Evolutionary conservation across 257 asterid species (phyloP).

Genomic region (Solanum paucissectum): DNA sequence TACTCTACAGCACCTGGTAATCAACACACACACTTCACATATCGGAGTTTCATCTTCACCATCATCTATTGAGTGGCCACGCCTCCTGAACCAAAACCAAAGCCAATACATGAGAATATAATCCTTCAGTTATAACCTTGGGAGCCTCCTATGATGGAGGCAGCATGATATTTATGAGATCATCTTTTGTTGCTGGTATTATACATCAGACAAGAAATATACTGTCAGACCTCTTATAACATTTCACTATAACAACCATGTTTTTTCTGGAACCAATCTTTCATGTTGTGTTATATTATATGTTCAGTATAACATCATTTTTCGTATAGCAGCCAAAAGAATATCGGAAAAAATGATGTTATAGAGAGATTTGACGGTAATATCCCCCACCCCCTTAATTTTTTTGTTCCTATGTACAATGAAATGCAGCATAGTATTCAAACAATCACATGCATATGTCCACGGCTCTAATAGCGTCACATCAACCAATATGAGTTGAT

Average conservation of each 20-base stretch:
- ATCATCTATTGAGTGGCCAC: background rate
- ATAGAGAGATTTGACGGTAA: background rate
- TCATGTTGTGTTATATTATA: background rate
- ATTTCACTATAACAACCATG: background rate
- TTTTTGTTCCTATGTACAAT: background rate
- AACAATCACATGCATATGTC: background rate
- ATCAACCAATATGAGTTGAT: background rate
- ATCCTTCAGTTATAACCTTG: background rate
- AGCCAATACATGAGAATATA: background rate
- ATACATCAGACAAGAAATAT: background rate
- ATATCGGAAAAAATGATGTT: background rate
- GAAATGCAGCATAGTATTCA: background rate
- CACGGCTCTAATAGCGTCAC: background rate
- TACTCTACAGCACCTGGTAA: background rate
- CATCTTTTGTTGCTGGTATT: background rate
- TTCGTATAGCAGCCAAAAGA: background rate
- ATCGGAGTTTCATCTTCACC: background rate
- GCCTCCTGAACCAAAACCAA: background rate
- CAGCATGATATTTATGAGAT: background rate
- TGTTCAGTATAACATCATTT: background rate
- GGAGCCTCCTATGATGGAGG: background rate
- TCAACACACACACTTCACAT: background rate
- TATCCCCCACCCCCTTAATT: background rate
- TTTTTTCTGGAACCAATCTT: background rate
- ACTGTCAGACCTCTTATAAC: background rate